Percentiles rank a stretch among this genome's conserved stretches.
These are phyloP conservation scores for Verticillium nonalfalfae DNA, from an alignment of 2,329 filamentous ascomycete species.

Conservation along the genomic window DNA sequence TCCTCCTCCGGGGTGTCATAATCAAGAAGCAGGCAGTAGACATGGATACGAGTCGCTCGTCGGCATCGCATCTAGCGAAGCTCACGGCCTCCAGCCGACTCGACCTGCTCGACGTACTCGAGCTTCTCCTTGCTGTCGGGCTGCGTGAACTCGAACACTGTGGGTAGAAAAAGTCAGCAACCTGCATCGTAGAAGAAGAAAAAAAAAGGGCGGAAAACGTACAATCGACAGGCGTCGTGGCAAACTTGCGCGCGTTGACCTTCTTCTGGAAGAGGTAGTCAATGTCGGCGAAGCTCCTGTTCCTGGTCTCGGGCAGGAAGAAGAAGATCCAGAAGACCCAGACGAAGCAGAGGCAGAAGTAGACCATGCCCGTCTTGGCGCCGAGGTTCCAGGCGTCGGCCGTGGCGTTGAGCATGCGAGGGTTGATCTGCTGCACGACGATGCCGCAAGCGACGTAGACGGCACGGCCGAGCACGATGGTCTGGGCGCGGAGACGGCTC, in stretches of 20 bases:
- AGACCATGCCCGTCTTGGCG: constrained; percentile 30
- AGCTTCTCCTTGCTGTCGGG: neutral
- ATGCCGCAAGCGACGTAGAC: constrained; percentile 35
- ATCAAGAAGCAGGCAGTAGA: neutral
- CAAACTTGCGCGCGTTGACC: constrained; percentile 6
- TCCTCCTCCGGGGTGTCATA: neutral
- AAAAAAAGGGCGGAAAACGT: constrained; percentile 9
- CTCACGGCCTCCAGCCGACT: neutral
- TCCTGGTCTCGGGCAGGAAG: constrained; percentile 71
- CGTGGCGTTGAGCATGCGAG: constrained; percentile 25
- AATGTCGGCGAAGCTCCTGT: constrained; percentile 45
- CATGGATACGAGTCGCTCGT: neutral
- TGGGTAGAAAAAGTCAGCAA: neutral
- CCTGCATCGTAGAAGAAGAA: no score
- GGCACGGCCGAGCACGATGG: constrained; percentile 34
- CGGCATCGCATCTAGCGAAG: no score
- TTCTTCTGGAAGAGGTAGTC: constrained; percentile 15
- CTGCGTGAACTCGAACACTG: constrained; percentile 8
- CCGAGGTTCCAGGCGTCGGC: constrained; percentile 23
- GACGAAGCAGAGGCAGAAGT: constrained; percentile 61
- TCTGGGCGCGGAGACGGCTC: constrained; percentile 35
- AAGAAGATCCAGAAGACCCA: constrained; percentile 81
- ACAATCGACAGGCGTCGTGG: constrained; percentile 18
- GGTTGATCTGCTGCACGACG: constrained; percentile 27
- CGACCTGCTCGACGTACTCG: neutral